A percentile compares a stretch with the other conserved stretches of the same genome.
These are phyloP conservation scores for Aureobasidium zeae DNA, from an alignment of 2,329 filamentous ascomycete species.

Conservation along the genomic window DNA sequence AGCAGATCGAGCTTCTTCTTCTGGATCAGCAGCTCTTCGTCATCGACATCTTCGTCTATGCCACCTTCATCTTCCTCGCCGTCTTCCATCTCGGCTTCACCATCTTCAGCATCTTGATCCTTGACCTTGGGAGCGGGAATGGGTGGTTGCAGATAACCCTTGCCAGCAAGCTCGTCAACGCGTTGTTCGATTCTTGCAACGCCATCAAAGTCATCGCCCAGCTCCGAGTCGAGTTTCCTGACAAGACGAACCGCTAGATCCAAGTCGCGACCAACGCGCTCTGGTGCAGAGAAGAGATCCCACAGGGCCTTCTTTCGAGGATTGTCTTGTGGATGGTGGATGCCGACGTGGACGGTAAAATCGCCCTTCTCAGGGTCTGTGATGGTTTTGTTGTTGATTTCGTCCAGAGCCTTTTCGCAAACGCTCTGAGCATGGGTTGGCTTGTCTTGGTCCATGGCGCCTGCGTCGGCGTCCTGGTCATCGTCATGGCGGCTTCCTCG, in stretches of 20 bases:
- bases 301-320: conserved; percentile 91
- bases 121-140: conserved; percentile 47
- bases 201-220: conserved; percentile 68
- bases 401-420: conserved; percentile 71
- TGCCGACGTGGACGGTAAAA: conserved; percentile 93
- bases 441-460: conserved; percentile 19
- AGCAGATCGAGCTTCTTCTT: conserved; percentile 96
- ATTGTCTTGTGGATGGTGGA: conserved; percentile 79
- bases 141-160: conserved; percentile 66
- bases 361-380: conserved; percentile 89
- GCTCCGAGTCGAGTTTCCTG: conserved; percentile 73
- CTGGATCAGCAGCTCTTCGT: conserved; percentile 79
- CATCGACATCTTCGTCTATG: conserved; percentile 70
- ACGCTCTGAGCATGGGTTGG: conserved; percentile 24
- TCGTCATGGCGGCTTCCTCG: conserved; percentile 65
- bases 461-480: conserved; percentile 38
- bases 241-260: conserved; percentile 73
- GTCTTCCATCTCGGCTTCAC: conserved; percentile 66
- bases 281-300: conserved; percentile 91
- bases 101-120: conserved; percentile 51
- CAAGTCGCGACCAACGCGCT: conserved; percentile 85
- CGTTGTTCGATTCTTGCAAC: conserved; percentile 74
- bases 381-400: conserved; percentile 96
- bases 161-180: conserved; percentile 68
- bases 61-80: conserved; percentile 61